These are phyloP conservation scores for Cordyceps militaris DNA, from an alignment of 2,329 filamentous ascomycete genomes.

Conservation along the genomic window DNA sequence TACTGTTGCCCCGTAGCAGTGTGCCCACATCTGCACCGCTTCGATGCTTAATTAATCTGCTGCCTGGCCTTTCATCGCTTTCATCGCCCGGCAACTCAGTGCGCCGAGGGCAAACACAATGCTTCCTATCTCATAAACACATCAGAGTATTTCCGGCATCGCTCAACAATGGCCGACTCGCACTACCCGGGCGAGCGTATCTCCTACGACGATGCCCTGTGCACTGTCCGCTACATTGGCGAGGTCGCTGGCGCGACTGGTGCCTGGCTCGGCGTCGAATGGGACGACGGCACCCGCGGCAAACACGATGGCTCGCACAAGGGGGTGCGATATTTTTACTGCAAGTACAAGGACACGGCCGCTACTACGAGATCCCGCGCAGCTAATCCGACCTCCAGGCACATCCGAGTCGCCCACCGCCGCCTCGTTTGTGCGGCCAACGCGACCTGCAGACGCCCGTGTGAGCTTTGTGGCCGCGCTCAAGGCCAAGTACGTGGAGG, in stretches of 20 bases:
- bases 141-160: not conserved
- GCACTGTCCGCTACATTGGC: conserved; percentile 81
- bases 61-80: conserved; percentile 13
- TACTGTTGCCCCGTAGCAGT: not conserved
- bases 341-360: conserved; percentile 40
- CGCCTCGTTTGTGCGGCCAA: conserved; percentile 81
- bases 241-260: conserved; percentile 68
- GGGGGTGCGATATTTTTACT: conserved; percentile 73
- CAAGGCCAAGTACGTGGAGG: conserved; percentile 68
- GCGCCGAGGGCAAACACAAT: not conserved
- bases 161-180: conserved; percentile 29
- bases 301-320: conserved; percentile 86
- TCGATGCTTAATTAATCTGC: conserved; percentile 16
- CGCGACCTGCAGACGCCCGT: conserved; percentile 58
- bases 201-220: conserved; percentile 69
- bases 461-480: conserved; percentile 74
- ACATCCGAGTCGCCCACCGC: conserved; percentile 60
- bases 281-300: conserved; percentile 80
- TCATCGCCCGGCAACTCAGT: conserved; percentile 1
- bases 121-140: not conserved
- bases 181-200: conserved; percentile 63
- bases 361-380: not conserved
- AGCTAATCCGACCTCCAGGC: conserved; percentile 30
- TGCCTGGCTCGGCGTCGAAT: conserved; percentile 90
- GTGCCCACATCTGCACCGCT: conserved; percentile 1